phyloP scores from a whole-genome alignment of 2,329 filamentous ascomycete genomes.

The Geoglossum cookeanum region DNA sequence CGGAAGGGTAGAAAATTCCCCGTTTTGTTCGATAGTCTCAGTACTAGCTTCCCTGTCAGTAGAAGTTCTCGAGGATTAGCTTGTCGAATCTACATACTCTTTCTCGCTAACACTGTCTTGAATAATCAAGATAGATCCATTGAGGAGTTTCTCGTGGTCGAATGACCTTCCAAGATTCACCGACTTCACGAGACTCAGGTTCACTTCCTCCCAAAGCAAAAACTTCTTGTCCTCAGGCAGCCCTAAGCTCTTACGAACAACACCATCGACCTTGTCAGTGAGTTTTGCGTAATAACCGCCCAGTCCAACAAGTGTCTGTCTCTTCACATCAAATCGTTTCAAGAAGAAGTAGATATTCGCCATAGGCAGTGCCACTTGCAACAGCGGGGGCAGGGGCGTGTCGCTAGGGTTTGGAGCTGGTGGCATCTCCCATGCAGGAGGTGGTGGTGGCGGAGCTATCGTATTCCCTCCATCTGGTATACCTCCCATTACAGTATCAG shows the following conservation, averaged over 20 bases:
- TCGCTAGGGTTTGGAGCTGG: no score
- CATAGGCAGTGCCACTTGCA: neutral
- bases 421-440: neutral
- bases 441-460: neutral
- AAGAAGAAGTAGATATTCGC: slow-evolving; percentile 26
- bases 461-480: neutral
- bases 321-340: slow-evolving; percentile 32
- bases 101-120: slow-evolving; percentile 7
- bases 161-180: slow-evolving; percentile 20
- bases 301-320: slow-evolving; percentile 22
- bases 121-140: slow-evolving; percentile 10
- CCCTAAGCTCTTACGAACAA: slow-evolving; percentile 21
- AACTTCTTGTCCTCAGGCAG: slow-evolving; percentile 22
- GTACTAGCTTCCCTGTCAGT: slow-evolving; percentile 1
- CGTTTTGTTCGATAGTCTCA: slow-evolving; percentile 6
- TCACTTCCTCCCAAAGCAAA: slow-evolving; percentile 24
- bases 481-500: neutral
- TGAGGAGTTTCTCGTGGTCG: slow-evolving; percentile 8
- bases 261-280: slow-evolving; percentile 21
- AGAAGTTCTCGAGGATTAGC: neutral
- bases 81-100: slow-evolving; percentile 6
- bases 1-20: slow-evolving; percentile 8
- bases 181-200: slow-evolving; percentile 18
- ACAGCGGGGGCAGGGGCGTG: neutral
- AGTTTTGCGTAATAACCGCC: slow-evolving; percentile 24